phyloP scores from a whole-genome alignment of 257 asterid species.

The Linderniella brevidens region DNA sequence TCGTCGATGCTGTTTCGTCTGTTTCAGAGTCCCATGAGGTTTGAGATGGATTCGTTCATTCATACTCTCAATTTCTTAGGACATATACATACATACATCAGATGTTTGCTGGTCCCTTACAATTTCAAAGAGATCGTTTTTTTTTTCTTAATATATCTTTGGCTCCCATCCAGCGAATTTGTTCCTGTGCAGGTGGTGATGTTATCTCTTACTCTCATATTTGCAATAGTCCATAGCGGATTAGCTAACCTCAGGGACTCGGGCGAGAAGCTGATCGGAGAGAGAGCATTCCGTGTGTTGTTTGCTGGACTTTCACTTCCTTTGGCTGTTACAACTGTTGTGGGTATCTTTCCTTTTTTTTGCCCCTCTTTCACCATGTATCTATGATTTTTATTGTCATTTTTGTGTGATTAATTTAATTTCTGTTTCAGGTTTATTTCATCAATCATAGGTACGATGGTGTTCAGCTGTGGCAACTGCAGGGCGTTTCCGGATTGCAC shows the following conservation, averaged over 20 bases:
- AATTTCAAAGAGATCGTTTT: too few relatives aligned
- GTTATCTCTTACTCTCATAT: constrained; percentile 55
- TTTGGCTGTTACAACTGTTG: constrained; percentile 77
- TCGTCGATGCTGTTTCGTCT: constrained; percentile 42
- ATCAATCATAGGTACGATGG: constrained; percentile 96
- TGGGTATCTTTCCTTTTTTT: constrained; percentile 29
- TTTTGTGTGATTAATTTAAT: constrained; percentile 8
- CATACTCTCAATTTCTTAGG: too few relatives aligned
- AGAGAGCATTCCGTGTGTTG: constrained; percentile 86
- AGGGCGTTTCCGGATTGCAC: constrained; percentile 61
- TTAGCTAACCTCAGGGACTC: constrained; percentile 90
- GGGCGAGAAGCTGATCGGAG: constrained; percentile 95
- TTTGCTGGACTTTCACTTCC: constrained; percentile 94
- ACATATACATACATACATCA: too few relatives aligned
- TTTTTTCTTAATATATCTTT: too few relatives aligned
- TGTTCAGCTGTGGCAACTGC: constrained; percentile 87
- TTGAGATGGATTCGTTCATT: constrained; percentile 1
- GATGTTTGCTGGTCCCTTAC: too few relatives aligned
- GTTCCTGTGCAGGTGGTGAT: constrained; percentile 54
- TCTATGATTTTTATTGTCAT: not conserved
- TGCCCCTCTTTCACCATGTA: not conserved
- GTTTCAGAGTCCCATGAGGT: constrained; percentile 81
- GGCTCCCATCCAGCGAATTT: too few relatives aligned
- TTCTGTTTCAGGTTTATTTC: constrained; percentile 59
- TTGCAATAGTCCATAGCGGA: constrained; percentile 88